phyloP scores from a whole-genome alignment of 1,139 yeast genomes.

The Debaryomycetaceae sp. region DNA sequence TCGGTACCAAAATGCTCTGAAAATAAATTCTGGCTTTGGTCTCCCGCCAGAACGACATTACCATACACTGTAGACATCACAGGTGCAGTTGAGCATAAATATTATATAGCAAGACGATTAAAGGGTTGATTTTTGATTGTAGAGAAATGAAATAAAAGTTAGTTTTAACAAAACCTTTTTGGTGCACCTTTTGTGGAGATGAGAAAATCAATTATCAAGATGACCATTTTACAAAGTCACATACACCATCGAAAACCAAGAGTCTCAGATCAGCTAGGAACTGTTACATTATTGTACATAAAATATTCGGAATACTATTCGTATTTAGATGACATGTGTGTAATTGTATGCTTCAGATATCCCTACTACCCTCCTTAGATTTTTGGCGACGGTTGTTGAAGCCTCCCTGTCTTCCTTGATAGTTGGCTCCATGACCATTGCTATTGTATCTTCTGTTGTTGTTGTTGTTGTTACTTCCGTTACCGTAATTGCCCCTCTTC shows the following conservation, averaged over 20 bases:
- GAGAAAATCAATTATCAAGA: background rate
- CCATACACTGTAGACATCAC: background rate
- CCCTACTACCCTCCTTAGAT: background rate
- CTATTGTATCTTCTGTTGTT: conserved; percentile 11
- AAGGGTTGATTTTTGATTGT: no score
- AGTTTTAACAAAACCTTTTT: background rate
- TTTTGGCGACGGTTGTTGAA: conserved; percentile 9
- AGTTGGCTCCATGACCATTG: conserved; percentile 1
- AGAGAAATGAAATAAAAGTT: no score
- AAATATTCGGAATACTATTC: background rate
- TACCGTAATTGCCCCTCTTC: conserved; percentile 29
- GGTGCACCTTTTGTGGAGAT: background rate
- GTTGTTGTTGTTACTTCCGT: conserved; percentile 14
- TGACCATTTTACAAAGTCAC: background rate
- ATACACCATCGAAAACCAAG: background rate
- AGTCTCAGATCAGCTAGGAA: background rate
- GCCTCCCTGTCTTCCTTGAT: conserved; percentile 7
- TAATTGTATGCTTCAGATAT: conserved; percentile 3
- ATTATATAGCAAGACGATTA: background rate
- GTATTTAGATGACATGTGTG: background rate
- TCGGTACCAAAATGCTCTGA: background rate
- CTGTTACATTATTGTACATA: conserved; percentile 9
- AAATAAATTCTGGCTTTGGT: background rate
- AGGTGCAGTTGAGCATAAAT: background rate
- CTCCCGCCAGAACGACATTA: background rate